phyloP scores from a whole-genome alignment of 2,329 filamentous ascomycete genomes.

The Colletotrichum melonis region DNA sequence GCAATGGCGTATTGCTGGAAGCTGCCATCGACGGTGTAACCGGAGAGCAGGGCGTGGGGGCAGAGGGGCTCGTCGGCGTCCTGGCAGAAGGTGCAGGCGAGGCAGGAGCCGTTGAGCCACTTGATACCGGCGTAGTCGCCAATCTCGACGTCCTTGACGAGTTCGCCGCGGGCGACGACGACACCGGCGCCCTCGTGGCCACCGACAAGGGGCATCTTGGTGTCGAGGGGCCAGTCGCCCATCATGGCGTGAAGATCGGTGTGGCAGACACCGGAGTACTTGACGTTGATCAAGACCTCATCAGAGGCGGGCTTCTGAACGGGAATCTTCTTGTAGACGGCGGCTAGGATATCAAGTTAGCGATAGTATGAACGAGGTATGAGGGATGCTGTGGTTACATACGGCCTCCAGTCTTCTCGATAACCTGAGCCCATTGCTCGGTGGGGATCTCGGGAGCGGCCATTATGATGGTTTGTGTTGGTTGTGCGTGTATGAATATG shows the following conservation, averaged over 20 bases:
- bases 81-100: constrained; percentile 86
- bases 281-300: constrained; percentile 92
- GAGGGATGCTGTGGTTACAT: constrained; percentile 45
- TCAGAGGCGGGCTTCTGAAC: constrained; percentile 85
- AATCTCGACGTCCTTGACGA: constrained; percentile 82
- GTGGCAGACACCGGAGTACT: constrained; percentile 91
- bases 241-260: constrained; percentile 84
- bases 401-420: constrained; percentile 83
- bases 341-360: constrained; percentile 53
- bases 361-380: constrained; percentile 26
- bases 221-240: constrained; percentile 88
- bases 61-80: constrained; percentile 87
- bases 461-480: constrained; percentile 14
- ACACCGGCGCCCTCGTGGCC: constrained; percentile 84
- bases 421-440: constrained; percentile 91
- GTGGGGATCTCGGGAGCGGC: constrained; percentile 66
- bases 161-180: constrained; percentile 81
- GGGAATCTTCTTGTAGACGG: constrained; percentile 83
- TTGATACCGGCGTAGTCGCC: constrained; percentile 91
- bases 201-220: constrained; percentile 87
- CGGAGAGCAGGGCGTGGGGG: constrained; percentile 78
- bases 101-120: constrained; percentile 92
- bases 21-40: constrained; percentile 91
- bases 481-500: background rate
- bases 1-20: constrained; percentile 89